Evolutionary conservation across 345 rosid genomes (phyloP).

Genomic region (Anacardium occidentale): DNA sequence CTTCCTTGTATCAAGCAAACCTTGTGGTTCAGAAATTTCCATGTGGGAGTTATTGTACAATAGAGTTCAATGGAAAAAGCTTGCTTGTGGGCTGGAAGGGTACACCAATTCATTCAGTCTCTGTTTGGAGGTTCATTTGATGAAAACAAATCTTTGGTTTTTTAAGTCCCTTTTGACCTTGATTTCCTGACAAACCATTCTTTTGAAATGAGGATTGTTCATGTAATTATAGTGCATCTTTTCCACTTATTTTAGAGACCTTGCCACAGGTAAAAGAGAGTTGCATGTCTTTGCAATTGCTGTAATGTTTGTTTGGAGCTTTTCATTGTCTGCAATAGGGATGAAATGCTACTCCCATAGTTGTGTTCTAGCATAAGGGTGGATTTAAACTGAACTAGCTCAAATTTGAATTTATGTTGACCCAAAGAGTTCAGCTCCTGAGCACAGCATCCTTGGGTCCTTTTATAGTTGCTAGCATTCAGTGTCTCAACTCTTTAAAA

Average conservation of each 20-base stretch:
- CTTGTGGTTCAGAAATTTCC: conserved; percentile 28
- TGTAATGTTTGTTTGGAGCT: neutral
- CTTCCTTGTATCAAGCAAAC: conserved; percentile 39
- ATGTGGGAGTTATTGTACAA: conserved; percentile 37
- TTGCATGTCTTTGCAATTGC: neutral
- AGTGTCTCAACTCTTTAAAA: neutral
- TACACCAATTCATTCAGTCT: conserved; percentile 42
- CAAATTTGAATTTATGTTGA: too few relatives aligned
- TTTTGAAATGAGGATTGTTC: neutral
- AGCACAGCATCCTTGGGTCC: neutral
- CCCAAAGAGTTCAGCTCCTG: too few relatives aligned
- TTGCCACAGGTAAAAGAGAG: neutral
- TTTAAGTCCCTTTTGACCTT: neutral
- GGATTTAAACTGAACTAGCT: too few relatives aligned
- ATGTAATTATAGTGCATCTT: neutral
- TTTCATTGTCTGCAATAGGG: neutral
- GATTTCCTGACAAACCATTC: neutral
- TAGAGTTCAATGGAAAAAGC: conserved; percentile 35
- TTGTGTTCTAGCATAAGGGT: too few relatives aligned
- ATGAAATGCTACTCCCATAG: neutral
- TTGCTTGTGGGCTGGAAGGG: conserved; percentile 51
- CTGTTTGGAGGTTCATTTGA: conserved; percentile 43
- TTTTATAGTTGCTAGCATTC: neutral
- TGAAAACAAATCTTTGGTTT: neutral
- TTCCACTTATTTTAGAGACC: too few relatives aligned